Conservation (phyloP, 2,329 filamentous ascomycete genomes). For the Sporothrix sp. region DNA sequence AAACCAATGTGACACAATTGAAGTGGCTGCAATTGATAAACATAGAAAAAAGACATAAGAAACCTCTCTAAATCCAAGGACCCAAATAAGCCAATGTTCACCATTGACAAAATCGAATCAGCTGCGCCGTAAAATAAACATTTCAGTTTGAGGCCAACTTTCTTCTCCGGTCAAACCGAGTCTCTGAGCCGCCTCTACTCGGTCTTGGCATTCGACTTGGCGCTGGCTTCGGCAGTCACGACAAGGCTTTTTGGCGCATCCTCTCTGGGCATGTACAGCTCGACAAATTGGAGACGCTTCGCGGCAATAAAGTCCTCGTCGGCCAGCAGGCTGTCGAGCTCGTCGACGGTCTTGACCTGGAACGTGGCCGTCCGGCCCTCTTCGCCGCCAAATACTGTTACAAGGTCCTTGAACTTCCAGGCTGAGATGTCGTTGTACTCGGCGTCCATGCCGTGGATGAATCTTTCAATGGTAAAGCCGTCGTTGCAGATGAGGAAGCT, state of each 20-base stretch:
- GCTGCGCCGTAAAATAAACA: neutral
- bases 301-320: conserved; percentile 32
- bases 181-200: conserved; percentile 17
- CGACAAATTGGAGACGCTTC: conserved; percentile 58
- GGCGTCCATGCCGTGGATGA: conserved; percentile 74
- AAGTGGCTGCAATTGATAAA: no score
- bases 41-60: no score
- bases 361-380: conserved; percentile 16
- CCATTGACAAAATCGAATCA: no score
- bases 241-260: conserved; percentile 65
- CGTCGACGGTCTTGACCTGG: conserved; percentile 16
- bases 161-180: neutral
- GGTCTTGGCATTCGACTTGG: conserved; percentile 51
- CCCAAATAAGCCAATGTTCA: no score
- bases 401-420: conserved; percentile 51
- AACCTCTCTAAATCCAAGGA: no score
- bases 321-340: conserved; percentile 16
- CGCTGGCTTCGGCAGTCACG: conserved; percentile 60
- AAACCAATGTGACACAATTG: no score
- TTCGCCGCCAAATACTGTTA: conserved; percentile 17
- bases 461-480: conserved; percentile 82
- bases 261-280: conserved; percentile 69
- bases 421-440: conserved; percentile 69
- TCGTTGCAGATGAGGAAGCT: conserved; percentile 79
- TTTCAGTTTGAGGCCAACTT: neutral